phyloP scores from a whole-genome alignment of 2,329 filamentous ascomycete genomes.

The Sphaerulina vaccinii region DNA sequence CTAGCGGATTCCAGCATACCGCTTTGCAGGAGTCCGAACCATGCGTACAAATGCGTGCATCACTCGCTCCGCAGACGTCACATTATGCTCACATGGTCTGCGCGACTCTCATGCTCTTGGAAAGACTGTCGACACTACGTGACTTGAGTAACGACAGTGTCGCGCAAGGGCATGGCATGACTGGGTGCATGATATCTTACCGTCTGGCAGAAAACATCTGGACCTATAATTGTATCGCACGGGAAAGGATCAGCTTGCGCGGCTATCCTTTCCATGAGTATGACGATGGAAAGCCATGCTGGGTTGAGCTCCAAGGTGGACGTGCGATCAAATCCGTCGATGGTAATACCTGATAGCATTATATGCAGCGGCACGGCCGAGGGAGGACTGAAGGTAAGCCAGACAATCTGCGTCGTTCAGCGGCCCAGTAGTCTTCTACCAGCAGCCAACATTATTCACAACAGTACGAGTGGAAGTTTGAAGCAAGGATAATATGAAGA shows the following conservation, averaged over 20 bases:
- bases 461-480: neutral
- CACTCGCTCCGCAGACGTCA: neutral
- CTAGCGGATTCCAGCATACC: constrained; percentile 5
- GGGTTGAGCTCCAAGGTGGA: no score
- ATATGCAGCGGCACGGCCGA: no score
- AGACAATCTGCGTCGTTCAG: no score
- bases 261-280: no score
- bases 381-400: no score
- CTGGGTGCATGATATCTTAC: constrained; percentile 6
- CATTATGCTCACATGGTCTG: neutral
- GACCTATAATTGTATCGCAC: no score
- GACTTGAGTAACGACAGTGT: neutral
- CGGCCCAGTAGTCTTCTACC: no score
- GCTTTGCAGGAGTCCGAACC: constrained; percentile 2
- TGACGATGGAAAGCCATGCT: no score
- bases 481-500: neutral
- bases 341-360: no score
- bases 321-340: no score
- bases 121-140: neutral
- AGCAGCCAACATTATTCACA: neutral
- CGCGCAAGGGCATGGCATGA: constrained; percentile 1
- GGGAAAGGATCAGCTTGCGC: no score
- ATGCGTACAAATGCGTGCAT: constrained; percentile 3
- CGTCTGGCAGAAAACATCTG: no score
- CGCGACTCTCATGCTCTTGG: neutral